These are phyloP conservation scores for Sechiopsis laciniata DNA, from an alignment of 306 rosid genomes.

Conservation along the genomic window DNA sequence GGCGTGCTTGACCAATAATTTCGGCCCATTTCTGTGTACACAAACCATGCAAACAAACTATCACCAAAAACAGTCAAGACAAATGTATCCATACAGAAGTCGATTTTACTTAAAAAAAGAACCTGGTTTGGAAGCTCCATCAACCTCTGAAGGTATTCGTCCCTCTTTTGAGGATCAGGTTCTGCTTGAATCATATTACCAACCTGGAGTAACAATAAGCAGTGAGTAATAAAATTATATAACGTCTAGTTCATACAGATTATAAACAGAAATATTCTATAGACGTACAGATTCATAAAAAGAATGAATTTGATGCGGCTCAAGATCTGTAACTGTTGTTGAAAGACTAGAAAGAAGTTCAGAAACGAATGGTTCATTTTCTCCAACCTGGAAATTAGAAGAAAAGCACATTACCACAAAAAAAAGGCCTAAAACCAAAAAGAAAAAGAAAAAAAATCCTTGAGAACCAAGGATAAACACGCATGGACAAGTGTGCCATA, in stretches of 20 bases:
- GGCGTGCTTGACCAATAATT: slow-evolving; percentile 89
- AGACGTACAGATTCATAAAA: slow-evolving; percentile 86
- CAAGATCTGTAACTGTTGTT: slow-evolving; percentile 80
- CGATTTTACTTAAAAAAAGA: not conserved
- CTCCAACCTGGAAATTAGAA: slow-evolving; percentile 66
- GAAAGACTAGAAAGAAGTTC: slow-evolving; percentile 88
- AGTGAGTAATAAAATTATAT: not conserved
- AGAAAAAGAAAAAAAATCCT: not conserved
- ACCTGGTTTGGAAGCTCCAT: slow-evolving; percentile 97
- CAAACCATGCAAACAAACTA: not conserved
- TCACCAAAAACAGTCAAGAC: not conserved
- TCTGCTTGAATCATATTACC: slow-evolving; percentile 97
- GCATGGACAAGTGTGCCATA: too few relatives aligned
- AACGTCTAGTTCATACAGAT: not conserved
- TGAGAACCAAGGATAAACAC: not conserved
- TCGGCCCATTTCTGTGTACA: slow-evolving; percentile 79
- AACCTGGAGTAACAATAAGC: slow-evolving; percentile 42
- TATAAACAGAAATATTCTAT: slow-evolving; percentile 10
- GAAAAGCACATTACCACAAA: slow-evolving; percentile 6
- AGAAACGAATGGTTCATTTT: slow-evolving; percentile 90
- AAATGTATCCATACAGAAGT: slow-evolving; percentile 14
- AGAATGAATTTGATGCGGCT: slow-evolving; percentile 86
- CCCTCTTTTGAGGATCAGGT: slow-evolving; percentile 78
- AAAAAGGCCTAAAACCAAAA: not conserved
- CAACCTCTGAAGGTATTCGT: slow-evolving; percentile 80